A percentile compares a stretch with the other conserved stretches of the same genome.
These are phyloP conservation scores for Hanseniaspora hatyaiensis DNA, from an alignment of 805 yeast genomes.

Conservation along the genomic window DNA sequence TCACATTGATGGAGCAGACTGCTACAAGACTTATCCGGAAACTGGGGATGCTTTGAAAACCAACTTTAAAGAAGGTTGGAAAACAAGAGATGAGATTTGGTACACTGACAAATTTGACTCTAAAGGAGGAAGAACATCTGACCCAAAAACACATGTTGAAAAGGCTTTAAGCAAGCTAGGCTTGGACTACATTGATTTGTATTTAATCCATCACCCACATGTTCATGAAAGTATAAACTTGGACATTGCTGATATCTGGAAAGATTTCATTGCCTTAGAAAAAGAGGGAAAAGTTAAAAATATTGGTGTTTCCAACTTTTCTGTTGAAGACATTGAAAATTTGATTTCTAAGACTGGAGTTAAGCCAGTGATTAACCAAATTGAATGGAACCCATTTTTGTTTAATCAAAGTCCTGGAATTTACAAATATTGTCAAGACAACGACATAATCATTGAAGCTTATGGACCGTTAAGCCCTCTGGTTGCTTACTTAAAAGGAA, in stretches of 20 bases:
- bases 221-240: constrained; percentile 16
- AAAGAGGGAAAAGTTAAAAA: constrained; percentile 45
- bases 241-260: constrained; percentile 42
- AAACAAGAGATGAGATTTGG: constrained; percentile 41
- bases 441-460: constrained; percentile 48
- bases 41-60: constrained; percentile 36
- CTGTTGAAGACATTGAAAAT: constrained; percentile 35
- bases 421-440: constrained; percentile 38
- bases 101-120: constrained; percentile 43
- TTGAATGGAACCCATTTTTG: constrained; percentile 51
- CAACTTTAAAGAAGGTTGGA: constrained; percentile 23
- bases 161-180: constrained; percentile 32
- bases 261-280: constrained; percentile 37
- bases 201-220: constrained; percentile 40
- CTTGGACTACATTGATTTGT: constrained; percentile 41
- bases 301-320: constrained; percentile 54
- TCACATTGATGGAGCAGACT: constrained; percentile 51
- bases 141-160: constrained; percentile 35
- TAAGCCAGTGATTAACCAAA: constrained; percentile 49
- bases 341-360: constrained; percentile 32
- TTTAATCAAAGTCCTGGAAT: constrained; percentile 57
- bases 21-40: constrained; percentile 44
- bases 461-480: constrained; percentile 60
- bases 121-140: constrained; percentile 22
- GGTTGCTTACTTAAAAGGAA: constrained; percentile 1